Evolutionary conservation across 2,329 filamentous ascomycete genomes (phyloP), one percentile per base, ranked within the genome.

Genomic region (Pseudocercospora eumusae): DNA sequence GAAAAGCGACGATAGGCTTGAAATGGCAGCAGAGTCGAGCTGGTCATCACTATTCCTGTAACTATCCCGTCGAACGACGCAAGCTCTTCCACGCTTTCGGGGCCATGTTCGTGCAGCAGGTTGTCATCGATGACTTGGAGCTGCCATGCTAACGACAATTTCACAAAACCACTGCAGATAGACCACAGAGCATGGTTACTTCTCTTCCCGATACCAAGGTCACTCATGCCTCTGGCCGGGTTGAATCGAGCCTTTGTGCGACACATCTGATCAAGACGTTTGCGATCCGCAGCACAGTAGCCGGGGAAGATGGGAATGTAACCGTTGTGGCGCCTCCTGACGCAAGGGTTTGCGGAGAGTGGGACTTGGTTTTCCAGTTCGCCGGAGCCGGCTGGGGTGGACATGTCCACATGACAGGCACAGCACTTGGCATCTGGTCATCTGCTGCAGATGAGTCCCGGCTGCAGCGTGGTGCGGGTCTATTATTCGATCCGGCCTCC

Each of bases 81-180:
- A 83, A 82, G 68, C 70, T 81, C 11, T 70, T 82, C 21, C 81
- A 76, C 67, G 75, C 75, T 15, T 75, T 75, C 7, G 80, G 80
- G 10, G 79, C 78, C 21, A 71, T 82, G 61, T 73, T 79, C 42
- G 77, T 79, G 2, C 80, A 82, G 66, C 80, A 82, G 70, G 79
- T 82, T 71, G 79, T n/a, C n/a, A n/a, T n/a, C n/a, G 31, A 33
- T 33, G 31, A 33, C 10, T 13, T 33, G 31, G 31, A 10, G 31
- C 31, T 33, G 31, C 28, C 28, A 11, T 31, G 28, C n/a, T n/a
- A n/a, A n/a, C n/a, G n/a, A n/a, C n/a, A n/a, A n/a, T n/a, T n/a
- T n/a, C 31, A 15, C 31, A 11, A 33, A 33, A 33, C 5, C 11
- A 15, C 5, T 33, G 20, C 18, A 36, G 21, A 55, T 31, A 33